Evolutionary conservation across 345 rosid genomes (phyloP).

Genomic region (Xanthoceras sorbifolium): DNA sequence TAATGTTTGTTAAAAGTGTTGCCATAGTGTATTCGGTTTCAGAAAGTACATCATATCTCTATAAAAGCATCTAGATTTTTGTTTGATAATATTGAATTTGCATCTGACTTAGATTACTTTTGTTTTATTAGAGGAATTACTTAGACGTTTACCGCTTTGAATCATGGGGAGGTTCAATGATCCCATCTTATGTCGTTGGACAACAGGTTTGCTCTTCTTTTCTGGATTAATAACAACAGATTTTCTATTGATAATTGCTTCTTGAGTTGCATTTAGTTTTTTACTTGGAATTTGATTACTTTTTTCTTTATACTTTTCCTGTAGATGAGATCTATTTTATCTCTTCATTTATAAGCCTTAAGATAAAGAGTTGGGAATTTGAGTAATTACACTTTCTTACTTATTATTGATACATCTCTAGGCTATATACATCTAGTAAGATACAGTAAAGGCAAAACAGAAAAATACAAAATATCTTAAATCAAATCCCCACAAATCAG

Average conservation of each 20-base stretch:
- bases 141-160: constrained; percentile 90
- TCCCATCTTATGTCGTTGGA: constrained; percentile 74
- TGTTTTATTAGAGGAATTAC: constrained; percentile 81
- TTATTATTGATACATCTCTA: no score
- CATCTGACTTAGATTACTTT: constrained; percentile 27
- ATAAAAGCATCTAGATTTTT: not conserved
- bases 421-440: no score
- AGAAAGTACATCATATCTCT: constrained; percentile 10
- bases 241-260: constrained; percentile 24
- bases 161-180: constrained; percentile 98
- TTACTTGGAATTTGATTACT: constrained; percentile 12
- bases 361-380: not conserved
- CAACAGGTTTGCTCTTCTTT: constrained; percentile 72
- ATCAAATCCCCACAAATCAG: no score
- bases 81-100: constrained; percentile 8
- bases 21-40: constrained; percentile 3
- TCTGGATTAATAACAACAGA: constrained; percentile 52
- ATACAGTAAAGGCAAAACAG: no score
- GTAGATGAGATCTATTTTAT: not conserved
- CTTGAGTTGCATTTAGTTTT: constrained; percentile 7
- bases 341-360: not conserved
- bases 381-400: no score
- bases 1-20: not conserved
- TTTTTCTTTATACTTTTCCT: not conserved
- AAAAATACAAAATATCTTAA: no score